Evolutionary conservation across 768 basidiomycete species (phyloP).

Genomic region (Rhizopogon rudus): DNA sequence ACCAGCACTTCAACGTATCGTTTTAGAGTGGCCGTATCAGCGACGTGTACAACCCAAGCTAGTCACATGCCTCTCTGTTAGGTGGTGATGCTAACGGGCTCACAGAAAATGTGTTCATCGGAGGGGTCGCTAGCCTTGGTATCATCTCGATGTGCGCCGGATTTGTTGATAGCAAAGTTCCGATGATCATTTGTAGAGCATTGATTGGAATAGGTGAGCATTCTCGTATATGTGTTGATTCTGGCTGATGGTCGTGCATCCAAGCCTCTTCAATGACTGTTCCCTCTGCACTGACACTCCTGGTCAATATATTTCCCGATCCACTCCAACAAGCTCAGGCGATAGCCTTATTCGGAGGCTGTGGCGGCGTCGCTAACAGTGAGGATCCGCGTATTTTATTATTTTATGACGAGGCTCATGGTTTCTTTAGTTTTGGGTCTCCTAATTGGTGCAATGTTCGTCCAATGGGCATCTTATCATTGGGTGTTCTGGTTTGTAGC

Average conservation of each 20-base stretch:
- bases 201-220: constrained; percentile 43
- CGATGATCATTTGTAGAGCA: constrained; percentile 46
- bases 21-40: constrained; percentile 32
- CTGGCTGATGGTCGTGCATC: neutral
- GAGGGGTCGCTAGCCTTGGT: constrained; percentile 38
- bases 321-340: constrained; percentile 42
- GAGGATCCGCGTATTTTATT: neutral
- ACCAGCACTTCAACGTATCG: neutral
- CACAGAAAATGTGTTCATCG: constrained; percentile 36
- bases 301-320: constrained; percentile 46
- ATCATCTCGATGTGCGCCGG: constrained; percentile 39
- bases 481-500: constrained; percentile 50
- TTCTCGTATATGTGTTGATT: neutral
- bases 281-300: constrained; percentile 43
- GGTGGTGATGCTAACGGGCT: neutral
- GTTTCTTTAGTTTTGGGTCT: constrained; percentile 30
- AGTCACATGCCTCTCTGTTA: constrained; percentile 1
- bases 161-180: constrained; percentile 41
- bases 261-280: constrained; percentile 44
- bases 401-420: neutral
- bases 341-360: constrained; percentile 41
- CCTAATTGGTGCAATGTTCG: constrained; percentile 38
- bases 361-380: constrained; percentile 43
- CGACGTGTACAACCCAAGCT: constrained; percentile 38
- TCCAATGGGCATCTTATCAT: constrained; percentile 34